Base-by-base conservation (phyloP, 345 rosid genomes). In the Rhizophora mangle region DNA sequence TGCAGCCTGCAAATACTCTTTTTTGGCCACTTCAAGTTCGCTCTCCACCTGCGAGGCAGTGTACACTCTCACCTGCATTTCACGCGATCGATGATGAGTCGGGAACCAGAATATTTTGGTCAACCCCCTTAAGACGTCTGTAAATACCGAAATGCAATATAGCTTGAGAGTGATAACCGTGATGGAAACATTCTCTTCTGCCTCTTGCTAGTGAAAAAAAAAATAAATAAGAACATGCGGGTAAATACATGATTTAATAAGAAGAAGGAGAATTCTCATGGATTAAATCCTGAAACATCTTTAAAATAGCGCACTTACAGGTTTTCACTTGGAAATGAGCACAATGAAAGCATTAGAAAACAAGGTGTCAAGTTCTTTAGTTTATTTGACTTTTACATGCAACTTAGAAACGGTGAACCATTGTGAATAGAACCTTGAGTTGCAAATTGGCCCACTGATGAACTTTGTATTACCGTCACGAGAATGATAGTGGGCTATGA, bases 1-100 rank as follows among this genome's bases (percentile, higher is more conserved):
- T 11, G 93, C 88, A 47, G 97, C 98, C 79, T 87, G 92, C 31
- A 89, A 65, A 71, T 87, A 90, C 74, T 93, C 92, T 72, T 85
- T 83, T 73, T 90, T 90, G 1, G 98, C 95, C 16, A 64, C 73
- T 75, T 89, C 93, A 11, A 93, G 71, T 70, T 87, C 89, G 8
- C 79, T 81, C 72, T 90, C 92, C 8, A 88, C 96, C 16, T 84
- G 73, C 10, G 79, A 68, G 13, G 95, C 88, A 0, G 90, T 90
- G 82, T 87, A 90, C 15, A 88, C 85, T 63, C 92, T 74, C 74
- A 90, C 95, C 96, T 90, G 65, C 73, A 81, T 55, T 71, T 49
- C 6, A 68, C 22, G 27, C 71, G 27, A 30, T 64, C 20, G 61
- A 68, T 34, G 6, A 53, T 34, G 6, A 53, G 74, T 84, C 70